phyloP scores from a whole-genome alignment of 805 yeast genomes.

The Saturnispora serradocipensis region DNA sequence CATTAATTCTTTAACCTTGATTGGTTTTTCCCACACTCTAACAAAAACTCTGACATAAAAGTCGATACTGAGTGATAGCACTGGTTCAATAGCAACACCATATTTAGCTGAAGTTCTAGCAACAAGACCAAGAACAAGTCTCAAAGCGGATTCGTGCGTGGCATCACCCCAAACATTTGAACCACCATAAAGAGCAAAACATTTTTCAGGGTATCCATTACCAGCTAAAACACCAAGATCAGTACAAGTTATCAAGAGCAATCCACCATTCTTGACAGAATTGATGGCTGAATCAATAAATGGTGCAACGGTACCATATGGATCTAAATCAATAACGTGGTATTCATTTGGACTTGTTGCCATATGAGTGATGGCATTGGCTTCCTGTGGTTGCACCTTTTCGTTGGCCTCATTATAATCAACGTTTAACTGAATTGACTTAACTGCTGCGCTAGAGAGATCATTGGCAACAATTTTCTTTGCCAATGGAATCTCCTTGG shows the following conservation, averaged over 20 bases:
- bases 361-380: constrained; percentile 90
- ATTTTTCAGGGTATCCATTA: constrained; percentile 91
- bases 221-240: constrained; percentile 96
- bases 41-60: constrained; percentile 85
- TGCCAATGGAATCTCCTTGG: constrained; percentile 77
- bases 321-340: constrained; percentile 90
- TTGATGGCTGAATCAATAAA: constrained; percentile 89
- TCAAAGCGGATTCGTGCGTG: constrained; percentile 86
- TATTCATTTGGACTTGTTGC: constrained; percentile 42
- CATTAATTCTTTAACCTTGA: constrained; percentile 70
- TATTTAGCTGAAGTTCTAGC: constrained; percentile 83
- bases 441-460: constrained; percentile 75
- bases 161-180: constrained; percentile 77
- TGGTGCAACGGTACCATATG: constrained; percentile 96
- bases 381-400: constrained; percentile 59
- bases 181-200: constrained; percentile 93
- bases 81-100: constrained; percentile 79
- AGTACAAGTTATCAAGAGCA: constrained; percentile 87
- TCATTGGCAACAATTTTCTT: constrained; percentile 82
- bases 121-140: constrained; percentile 71
- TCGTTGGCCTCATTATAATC: constrained; percentile 50
- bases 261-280: constrained; percentile 72
- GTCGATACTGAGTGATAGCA: constrained; percentile 78
- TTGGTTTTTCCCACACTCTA: constrained; percentile 67
- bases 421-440: constrained; percentile 64